Percentiles rank a stretch among this genome's conserved stretches.
Evolutionary conservation across 306 rosid species (phyloP).

Genomic region (Trichosanthes cucumerina): DNA sequence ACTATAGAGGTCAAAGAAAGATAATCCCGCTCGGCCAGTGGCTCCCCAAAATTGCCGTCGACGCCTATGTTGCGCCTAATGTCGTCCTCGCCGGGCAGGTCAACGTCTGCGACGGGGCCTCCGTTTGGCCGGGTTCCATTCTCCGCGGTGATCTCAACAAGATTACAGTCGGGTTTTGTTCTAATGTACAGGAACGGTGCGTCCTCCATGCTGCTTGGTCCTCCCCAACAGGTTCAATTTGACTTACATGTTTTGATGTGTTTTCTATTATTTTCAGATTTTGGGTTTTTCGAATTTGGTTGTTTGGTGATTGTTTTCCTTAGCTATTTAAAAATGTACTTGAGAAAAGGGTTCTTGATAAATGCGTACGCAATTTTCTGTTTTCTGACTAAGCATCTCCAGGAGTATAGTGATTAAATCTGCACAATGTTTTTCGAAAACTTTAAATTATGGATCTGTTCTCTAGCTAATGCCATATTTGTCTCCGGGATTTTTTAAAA

Average conservation of each 20-base stretch:
- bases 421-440: not conserved
- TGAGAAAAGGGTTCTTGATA: not conserved
- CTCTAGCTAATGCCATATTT: not conserved
- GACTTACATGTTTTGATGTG: not conserved
- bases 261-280: not conserved
- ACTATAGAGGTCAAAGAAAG: slow-evolving; percentile 94
- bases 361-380: not conserved
- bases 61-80: slow-evolving; percentile 96
- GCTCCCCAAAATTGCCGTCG: slow-evolving; percentile 88
- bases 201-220: slow-evolving; percentile 97
- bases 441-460: not conserved
- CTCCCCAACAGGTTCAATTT: slow-evolving; percentile 73
- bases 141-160: slow-evolving; percentile 98
- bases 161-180: slow-evolving; percentile 82
- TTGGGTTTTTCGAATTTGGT: not conserved
- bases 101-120: slow-evolving; percentile 77
- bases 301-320: not conserved
- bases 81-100: slow-evolving; percentile 98
- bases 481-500: not conserved
- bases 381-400: not conserved
- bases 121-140: slow-evolving; percentile 90
- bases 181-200: slow-evolving; percentile 88
- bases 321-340: not conserved
- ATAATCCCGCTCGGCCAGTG: slow-evolving; percentile 92
- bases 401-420: not conserved